Evolutionary conservation across 2,329 filamentous ascomycete species (phyloP).

Genomic region (Lecanicillium sp.): DNA sequence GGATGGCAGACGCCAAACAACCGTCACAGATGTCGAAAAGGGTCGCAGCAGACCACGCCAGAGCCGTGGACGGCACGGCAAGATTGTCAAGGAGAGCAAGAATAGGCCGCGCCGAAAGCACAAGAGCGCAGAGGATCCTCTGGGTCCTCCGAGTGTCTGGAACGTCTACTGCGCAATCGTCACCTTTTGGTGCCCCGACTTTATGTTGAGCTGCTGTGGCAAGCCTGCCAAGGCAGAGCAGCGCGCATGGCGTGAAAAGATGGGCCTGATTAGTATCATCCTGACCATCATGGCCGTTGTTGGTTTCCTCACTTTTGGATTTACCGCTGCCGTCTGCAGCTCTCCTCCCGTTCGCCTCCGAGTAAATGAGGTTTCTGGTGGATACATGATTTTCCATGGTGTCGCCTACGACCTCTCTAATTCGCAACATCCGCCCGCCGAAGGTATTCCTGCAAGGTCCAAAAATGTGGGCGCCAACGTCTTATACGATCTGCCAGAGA

Average conservation of each 20-base stretch:
- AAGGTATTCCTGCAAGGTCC: slow-evolving; percentile 56
- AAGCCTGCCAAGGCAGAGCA: slow-evolving; percentile 80
- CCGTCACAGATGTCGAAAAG: slow-evolving; percentile 17
- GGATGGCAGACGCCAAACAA: slow-evolving; percentile 21
- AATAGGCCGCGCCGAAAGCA: slow-evolving; percentile 40
- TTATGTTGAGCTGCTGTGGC: slow-evolving; percentile 76
- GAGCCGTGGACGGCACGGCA: slow-evolving; percentile 43
- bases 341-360: slow-evolving; percentile 62
- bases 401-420: slow-evolving; percentile 73
- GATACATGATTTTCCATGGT: slow-evolving; percentile 96
- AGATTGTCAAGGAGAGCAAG: slow-evolving; percentile 51
- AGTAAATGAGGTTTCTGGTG: slow-evolving; percentile 69
- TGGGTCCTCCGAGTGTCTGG: slow-evolving; percentile 81
- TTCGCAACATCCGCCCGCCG: slow-evolving; percentile 71
- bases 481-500: slow-evolving; percentile 74
- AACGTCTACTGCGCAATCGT: slow-evolving; percentile 89
- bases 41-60: slow-evolving; percentile 27
- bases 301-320: slow-evolving; percentile 94
- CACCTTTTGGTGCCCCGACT: slow-evolving; percentile 90
- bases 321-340: slow-evolving; percentile 81
- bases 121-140: slow-evolving; percentile 49
- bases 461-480: slow-evolving; percentile 60
- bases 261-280: slow-evolving; percentile 93
- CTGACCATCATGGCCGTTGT: slow-evolving; percentile 79
- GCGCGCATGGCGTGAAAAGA: slow-evolving; percentile 95